Percentiles rank a stretch among this genome's conserved stretches.
phyloP scores from a whole-genome alignment of 2,329 filamentous ascomycete genomes.

The Xylariaceae sp. region DNA sequence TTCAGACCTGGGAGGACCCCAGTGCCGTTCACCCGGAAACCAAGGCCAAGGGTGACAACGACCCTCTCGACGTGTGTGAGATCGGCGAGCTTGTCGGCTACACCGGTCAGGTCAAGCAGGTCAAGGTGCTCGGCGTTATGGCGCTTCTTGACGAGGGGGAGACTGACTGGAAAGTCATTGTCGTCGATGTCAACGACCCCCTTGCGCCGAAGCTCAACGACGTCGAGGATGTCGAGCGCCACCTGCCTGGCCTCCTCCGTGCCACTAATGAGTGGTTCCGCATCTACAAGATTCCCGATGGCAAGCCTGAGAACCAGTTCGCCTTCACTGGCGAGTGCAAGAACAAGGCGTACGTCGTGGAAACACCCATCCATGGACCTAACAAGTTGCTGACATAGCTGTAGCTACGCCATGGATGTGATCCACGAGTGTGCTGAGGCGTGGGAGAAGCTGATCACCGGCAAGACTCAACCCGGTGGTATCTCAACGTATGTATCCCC shows the following conservation, averaged over 20 bases:
- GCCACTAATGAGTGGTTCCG: conserved; percentile 99
- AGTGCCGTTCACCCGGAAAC: conserved; percentile 95
- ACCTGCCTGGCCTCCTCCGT: conserved; percentile 91
- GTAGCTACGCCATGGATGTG: conserved; percentile 87
- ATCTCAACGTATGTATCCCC: conserved; percentile 69
- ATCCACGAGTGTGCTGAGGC: conserved; percentile 94
- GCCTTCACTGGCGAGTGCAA: conserved; percentile 99
- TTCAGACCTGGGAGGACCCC: conserved; percentile 97
- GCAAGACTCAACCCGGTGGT: conserved; percentile 74
- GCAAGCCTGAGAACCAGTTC: conserved; percentile 99
- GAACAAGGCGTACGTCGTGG: conserved; percentile 85
- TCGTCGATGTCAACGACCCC: conserved; percentile 97
- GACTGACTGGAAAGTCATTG: conserved; percentile 99
- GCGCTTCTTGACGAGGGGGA: conserved; percentile 98
- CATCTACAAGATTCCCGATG: conserved; percentile 99
- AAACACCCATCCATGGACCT: not conserved
- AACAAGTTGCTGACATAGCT: conserved; percentile 22
- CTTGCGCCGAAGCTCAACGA: conserved; percentile 95
- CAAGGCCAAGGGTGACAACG: conserved; percentile 98
- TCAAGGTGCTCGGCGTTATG: conserved; percentile 99
- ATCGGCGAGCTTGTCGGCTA: conserved; percentile 98
- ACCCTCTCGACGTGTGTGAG: conserved; percentile 98
- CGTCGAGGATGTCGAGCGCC: conserved; percentile 97
- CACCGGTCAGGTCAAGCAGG: conserved; percentile 96
- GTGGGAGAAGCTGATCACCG: conserved; percentile 93